phyloP scores from a whole-genome alignment of 257 asterid species.

The Euphrasia confusa region DNA sequence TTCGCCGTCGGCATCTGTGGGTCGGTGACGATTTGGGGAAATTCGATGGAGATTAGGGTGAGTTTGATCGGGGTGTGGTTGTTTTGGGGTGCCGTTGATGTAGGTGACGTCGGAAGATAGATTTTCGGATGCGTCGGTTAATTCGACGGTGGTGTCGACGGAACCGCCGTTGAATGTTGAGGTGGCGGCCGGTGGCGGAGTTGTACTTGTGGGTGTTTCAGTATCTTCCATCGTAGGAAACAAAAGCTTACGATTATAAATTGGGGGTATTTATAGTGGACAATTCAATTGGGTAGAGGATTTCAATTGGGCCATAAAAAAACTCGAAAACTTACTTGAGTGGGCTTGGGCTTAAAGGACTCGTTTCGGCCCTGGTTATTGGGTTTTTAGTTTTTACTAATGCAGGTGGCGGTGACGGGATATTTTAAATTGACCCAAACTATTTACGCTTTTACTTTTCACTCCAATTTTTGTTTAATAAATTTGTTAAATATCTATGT shows the following conservation, averaged over 20 bases:
- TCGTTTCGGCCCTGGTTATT: no score
- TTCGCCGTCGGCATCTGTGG: slow-evolving; percentile 40
- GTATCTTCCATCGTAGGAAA: slow-evolving; percentile 27
- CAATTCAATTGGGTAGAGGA: background rate
- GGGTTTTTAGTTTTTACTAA: no score
- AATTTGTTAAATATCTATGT: no score
- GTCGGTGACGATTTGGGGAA: slow-evolving; percentile 23
- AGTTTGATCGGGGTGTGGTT: slow-evolving; percentile 18
- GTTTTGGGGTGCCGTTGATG: slow-evolving; percentile 24
- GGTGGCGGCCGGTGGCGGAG: slow-evolving; percentile 8
- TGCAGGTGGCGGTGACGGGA: no score
- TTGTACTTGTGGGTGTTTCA: slow-evolving; percentile 13
- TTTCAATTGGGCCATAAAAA: background rate
- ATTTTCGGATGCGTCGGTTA: slow-evolving; percentile 25
- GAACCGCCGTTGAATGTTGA: slow-evolving; percentile 8
- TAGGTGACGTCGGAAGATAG: slow-evolving; percentile 37
- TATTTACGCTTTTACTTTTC: no score
- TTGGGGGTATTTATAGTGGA: background rate
- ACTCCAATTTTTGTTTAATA: no score
- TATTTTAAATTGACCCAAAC: no score
- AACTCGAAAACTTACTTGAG: background rate
- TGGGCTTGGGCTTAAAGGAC: background rate
- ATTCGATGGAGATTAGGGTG: slow-evolving; percentile 21
- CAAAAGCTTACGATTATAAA: background rate
- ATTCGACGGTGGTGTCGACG: background rate